phyloP scores from a whole-genome alignment of 805 yeast species.

The Kluyveromyces wickerhamii region DNA sequence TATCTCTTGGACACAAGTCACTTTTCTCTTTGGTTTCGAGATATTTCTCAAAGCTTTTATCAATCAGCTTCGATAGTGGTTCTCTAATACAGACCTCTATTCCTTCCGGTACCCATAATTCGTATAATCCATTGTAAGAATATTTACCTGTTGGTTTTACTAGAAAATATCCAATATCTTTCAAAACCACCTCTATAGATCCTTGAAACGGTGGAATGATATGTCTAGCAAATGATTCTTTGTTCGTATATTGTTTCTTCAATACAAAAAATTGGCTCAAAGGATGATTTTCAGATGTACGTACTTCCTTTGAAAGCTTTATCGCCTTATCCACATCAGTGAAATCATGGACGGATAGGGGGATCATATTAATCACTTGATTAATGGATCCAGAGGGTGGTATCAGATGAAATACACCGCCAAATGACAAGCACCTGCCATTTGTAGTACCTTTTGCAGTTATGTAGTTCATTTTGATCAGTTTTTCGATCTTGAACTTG shows the following conservation, averaged over 20 bases:
- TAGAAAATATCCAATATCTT: slow-evolving; percentile 55
- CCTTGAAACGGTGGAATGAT: slow-evolving; percentile 69
- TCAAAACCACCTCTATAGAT: slow-evolving; percentile 53
- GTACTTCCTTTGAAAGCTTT: slow-evolving; percentile 17
- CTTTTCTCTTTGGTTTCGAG: slow-evolving; percentile 28
- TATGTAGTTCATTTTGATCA: slow-evolving; percentile 24
- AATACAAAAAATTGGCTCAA: slow-evolving; percentile 27
- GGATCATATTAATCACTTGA: slow-evolving; percentile 40
- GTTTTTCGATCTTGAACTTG: slow-evolving; percentile 23
- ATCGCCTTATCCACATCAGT: slow-evolving; percentile 30
- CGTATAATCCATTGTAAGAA: slow-evolving; percentile 31
- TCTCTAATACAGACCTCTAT: slow-evolving; percentile 46
- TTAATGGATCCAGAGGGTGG: slow-evolving; percentile 46
- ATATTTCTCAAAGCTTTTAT: slow-evolving; percentile 26
- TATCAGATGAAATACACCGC: slow-evolving; percentile 52
- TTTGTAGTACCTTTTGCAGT: slow-evolving; percentile 33
- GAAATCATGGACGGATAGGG: slow-evolving; percentile 32
- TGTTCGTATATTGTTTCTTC: slow-evolving; percentile 8
- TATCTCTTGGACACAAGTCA: slow-evolving; percentile 18
- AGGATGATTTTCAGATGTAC: slow-evolving; percentile 23
- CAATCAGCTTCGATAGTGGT: slow-evolving; percentile 34
- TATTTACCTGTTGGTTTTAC: slow-evolving; percentile 51
- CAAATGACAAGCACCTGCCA: slow-evolving; percentile 42
- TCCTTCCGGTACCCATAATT: slow-evolving; percentile 50
- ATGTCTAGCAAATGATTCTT: slow-evolving; percentile 33